These are phyloP conservation scores for Agapanthus africanus DNA, from an alignment of 106 monocot genomes.

Conservation along the genomic window DNA sequence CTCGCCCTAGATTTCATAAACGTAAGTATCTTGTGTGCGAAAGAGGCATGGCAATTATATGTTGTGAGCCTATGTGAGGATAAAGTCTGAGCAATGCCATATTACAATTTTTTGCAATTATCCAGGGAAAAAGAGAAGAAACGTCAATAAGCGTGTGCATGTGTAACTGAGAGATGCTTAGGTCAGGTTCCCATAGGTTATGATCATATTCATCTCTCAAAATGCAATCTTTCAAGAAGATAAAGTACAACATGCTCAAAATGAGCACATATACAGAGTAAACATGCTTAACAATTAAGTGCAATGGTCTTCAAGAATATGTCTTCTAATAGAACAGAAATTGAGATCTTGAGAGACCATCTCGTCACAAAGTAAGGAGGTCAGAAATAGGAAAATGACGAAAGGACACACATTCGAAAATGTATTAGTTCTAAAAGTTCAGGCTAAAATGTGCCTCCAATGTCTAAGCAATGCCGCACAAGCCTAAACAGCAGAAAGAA, in stretches of 20 bases:
- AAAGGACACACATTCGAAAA: not conserved
- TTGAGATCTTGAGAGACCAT: not conserved
- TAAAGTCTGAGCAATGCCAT: no score
- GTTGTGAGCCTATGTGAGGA: not conserved
- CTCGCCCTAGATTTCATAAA: not conserved
- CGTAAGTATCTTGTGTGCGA: not conserved
- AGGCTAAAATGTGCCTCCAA: no score
- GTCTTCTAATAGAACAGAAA: not conserved
- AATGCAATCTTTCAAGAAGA: not conserved
- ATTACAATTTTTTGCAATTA: no score
- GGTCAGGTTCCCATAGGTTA: not conserved
- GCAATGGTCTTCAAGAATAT: not conserved
- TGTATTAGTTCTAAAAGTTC: no score
- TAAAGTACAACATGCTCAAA: not conserved
- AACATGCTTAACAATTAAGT: not conserved
- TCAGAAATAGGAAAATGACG: not conserved
- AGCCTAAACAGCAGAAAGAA: not conserved
- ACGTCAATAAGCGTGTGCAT: not conserved
- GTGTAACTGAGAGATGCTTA: not conserved
- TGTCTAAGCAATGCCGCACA: not conserved
- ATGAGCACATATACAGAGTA: not conserved
- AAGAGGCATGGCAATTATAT: not conserved
- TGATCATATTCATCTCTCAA: not conserved
- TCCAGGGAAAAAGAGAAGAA: slow-evolving; percentile 1
- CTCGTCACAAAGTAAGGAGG: not conserved